phyloP scores from a whole-genome alignment of 345 rosid genomes.

The Pistacia integerrima region DNA sequence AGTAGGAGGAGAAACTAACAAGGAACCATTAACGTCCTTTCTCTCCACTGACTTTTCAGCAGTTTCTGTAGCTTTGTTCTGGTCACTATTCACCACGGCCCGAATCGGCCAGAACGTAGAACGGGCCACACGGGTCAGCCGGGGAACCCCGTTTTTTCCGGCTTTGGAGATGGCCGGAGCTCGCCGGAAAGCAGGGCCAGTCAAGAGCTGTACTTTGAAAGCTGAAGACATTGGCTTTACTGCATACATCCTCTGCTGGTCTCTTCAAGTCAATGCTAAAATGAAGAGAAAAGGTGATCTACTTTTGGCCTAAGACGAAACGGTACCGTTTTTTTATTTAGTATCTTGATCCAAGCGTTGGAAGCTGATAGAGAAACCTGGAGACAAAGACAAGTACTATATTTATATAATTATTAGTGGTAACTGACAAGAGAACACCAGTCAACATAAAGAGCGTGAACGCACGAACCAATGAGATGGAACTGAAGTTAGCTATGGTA shows the following conservation, averaged over 20 bases:
- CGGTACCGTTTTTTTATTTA: neutral
- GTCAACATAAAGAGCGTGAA: no score
- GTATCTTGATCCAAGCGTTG: no score
- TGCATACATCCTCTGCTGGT: conserved; percentile 33
- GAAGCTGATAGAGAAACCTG: no score
- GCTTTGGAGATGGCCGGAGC: conserved; percentile 26
- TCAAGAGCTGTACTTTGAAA: conserved; percentile 41
- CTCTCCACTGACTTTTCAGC: conserved; percentile 24
- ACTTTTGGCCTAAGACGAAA: neutral
- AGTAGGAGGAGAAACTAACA: conserved; percentile 7
- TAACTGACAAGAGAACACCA: no score
- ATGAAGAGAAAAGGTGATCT: neutral
- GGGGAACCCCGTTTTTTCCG: conserved; percentile 12
- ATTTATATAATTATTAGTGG: no score
- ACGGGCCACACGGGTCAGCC: conserved; percentile 20
- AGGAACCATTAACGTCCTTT: conserved; percentile 29
- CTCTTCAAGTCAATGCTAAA: neutral
- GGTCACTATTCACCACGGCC: conserved; percentile 68
- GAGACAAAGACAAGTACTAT: no score
- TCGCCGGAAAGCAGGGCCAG: conserved; percentile 35
- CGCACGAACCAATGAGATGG: no score
- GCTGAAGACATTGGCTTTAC: conserved; percentile 33
- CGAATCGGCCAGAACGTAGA: conserved; percentile 30
- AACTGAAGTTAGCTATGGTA: no score
- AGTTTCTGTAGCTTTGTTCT: conserved; percentile 47